Evolutionary conservation across 352 stramenopile genomes (phyloP), one percentile per base, ranked within the genome.

Genomic region (Globisporangium spiculum): DNA sequence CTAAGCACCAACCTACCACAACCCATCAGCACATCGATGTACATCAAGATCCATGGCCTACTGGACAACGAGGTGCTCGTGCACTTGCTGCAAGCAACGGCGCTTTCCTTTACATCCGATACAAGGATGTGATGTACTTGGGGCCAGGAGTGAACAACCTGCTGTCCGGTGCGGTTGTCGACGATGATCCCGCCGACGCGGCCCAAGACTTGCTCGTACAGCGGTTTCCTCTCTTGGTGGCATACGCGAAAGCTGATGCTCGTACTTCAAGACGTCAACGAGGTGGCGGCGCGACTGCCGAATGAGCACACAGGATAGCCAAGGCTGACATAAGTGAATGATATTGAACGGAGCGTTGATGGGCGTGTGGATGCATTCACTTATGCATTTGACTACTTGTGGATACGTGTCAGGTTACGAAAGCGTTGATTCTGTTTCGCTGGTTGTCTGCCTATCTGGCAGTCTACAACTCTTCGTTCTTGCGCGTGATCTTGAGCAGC

Each of bases 401-500:
- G 12, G 36, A 44, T 44, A 44, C 36, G 36, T 44, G 4, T 44
- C 9, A 4, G 12, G 36, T 44, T 44, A 44, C 12, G 36, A 18
- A 44, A 44, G 36, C 4, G 36, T 44, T 48, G 38, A 20, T 48
- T 48, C 38, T 20, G 1, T 44, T 18, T 44, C 36, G 18, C 3
- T 48, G 12, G 32, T 38, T 38, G 32, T 38, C 32, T 38, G 32
- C n/a, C 38, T 48, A 12, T 44, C 10, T 44, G 36, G 36, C 36
- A 44, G 38, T 48, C 44, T 83, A 85, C 10, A 94, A 73, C 63
- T 93, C 86, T 27, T 83, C 72, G 63, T 63, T 83, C 5, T 81
- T 73, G 75, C 84, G 83, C 76, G 88, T 93, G 74, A 99, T 98
- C 70, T 98, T 86, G 65, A 99, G 81, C 67, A 99, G 91, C 83